Evolutionary conservation across 208 protist genomes (phyloP).

Genomic region (Tritrichomonas musculus): DNA sequence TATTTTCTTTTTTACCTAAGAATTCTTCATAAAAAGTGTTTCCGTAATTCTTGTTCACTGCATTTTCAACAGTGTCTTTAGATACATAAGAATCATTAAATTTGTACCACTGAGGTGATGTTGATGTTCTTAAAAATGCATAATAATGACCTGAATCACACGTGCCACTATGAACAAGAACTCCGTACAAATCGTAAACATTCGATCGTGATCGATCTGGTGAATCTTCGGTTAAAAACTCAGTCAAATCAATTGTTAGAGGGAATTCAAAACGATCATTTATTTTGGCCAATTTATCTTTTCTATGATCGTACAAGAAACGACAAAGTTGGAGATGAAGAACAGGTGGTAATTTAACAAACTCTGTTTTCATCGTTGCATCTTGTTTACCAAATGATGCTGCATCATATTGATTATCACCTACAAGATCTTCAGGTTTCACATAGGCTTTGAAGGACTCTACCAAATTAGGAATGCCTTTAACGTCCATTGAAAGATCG

Average conservation of each 20-base stretch:
- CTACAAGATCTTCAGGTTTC: not conserved
- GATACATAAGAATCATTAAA: conserved; percentile 9
- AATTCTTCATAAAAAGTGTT: no score
- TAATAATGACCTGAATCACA: not conserved
- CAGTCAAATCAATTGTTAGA: conserved; percentile 51
- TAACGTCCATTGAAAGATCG: not conserved
- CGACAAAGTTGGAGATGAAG: not conserved
- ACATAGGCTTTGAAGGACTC: not conserved
- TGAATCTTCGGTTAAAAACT: conserved; percentile 38
- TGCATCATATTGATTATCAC: not conserved
- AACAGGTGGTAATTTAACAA: not conserved
- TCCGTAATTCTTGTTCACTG: not conserved
- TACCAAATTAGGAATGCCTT: not conserved
- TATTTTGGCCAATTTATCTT: conserved; percentile 63
- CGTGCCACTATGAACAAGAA: not conserved
- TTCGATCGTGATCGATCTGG: conserved; percentile 32
- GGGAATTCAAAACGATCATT: conserved; percentile 60
- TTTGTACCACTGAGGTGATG: not conserved
- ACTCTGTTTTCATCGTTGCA: not conserved
- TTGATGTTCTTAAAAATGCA: not conserved
- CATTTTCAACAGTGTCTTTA: not conserved
- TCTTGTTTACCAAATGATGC: not conserved
- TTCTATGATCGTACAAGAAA: conserved; percentile 68
- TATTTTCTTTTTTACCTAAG: not conserved
- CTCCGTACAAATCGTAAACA: not conserved